Evolutionary conservation across 1,139 yeast species (phyloP), one percentile per base, ranked within the genome.

Genomic region (Cylindricascospora bacillispora): DNA sequence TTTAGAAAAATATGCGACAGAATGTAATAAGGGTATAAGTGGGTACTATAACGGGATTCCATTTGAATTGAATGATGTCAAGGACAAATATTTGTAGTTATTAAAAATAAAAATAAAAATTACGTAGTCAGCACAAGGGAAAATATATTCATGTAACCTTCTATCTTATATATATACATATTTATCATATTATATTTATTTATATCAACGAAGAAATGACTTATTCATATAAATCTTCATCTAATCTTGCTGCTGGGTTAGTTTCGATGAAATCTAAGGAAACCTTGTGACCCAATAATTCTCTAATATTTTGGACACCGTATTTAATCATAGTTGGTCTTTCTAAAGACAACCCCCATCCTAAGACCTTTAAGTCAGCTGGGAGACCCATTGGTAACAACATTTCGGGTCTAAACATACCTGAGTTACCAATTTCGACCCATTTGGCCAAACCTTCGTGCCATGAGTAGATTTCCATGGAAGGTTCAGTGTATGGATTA

Each of bases 361-460:
- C 99, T 45, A 85, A 71, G 18, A 89, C 97, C 57, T 97, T 71
- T 64, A 92, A 62, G 56, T 83, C 80, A 65, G 78, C 77, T 39
- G 98, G 98, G 52, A 92, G 70, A 21, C 98, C 98, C 97, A 89
- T 86, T 28, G 95, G 65, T 62, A 85, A 95, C 57, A 92, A 70
- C 99, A 92, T 92, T 61, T 92, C 99, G 15, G 99, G 98, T 63
- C 99, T 76, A 69, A 92, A 92, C 95, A 92, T 80, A 58, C 98
- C 99, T 15, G 95, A 83, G 67, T 92, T 92, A 58, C 99, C 99
- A 52, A 92, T 86, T 65, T 92, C 99, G 40, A 92, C 98, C 98
- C 98, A 92, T 58, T 85, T 89, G 49, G 70, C 77, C 49, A 92
- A 70, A 28, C 95, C 95, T 49, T 75, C 76, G 62, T 92, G 99